Evolutionary conservation across 163 green algal species (phyloP).

Genomic region (Coccomyxa subellipsoidea): DNA sequence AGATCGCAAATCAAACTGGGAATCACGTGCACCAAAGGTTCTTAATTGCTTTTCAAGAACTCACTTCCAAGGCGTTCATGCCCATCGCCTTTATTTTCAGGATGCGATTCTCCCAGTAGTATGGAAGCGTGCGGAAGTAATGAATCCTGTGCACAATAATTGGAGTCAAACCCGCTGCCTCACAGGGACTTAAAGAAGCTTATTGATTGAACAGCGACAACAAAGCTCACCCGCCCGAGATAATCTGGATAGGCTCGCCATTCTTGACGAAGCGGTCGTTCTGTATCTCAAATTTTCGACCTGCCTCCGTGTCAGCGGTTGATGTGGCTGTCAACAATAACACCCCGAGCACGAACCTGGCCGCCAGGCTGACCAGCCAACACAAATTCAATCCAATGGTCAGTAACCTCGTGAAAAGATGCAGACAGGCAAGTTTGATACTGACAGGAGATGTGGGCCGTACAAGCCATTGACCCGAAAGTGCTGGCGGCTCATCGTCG

Average conservation of each 20-base stretch:
- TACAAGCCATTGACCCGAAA: too few species aligned
- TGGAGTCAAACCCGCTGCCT: neutral
- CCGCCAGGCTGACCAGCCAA: too few species aligned
- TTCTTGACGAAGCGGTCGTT: conserved; percentile 42
- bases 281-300: conserved; percentile 34
- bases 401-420: too few species aligned
- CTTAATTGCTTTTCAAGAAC: neutral
- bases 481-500: too few species aligned
- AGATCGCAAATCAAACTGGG: too few species aligned
- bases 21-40: neutral
- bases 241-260: conserved; percentile 39
- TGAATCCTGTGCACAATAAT: conserved; percentile 39
- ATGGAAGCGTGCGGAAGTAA: conserved; percentile 46
- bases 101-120: conserved; percentile 48
- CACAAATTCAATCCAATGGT: too few species aligned
- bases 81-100: conserved; percentile 39
- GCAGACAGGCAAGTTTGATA: too few species aligned
- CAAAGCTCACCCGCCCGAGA: conserved; percentile 40
- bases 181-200: too few species aligned
- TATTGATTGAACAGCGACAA: neutral
- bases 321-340: too few species aligned
- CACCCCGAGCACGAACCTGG: too few species aligned
- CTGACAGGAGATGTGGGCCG: too few species aligned
- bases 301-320: too few species aligned
- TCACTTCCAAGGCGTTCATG: conserved; percentile 49